Evolutionary conservation across 495 filamentous ascomycete genomes (phyloP).

Genomic region (Xylaria castorea): DNA sequence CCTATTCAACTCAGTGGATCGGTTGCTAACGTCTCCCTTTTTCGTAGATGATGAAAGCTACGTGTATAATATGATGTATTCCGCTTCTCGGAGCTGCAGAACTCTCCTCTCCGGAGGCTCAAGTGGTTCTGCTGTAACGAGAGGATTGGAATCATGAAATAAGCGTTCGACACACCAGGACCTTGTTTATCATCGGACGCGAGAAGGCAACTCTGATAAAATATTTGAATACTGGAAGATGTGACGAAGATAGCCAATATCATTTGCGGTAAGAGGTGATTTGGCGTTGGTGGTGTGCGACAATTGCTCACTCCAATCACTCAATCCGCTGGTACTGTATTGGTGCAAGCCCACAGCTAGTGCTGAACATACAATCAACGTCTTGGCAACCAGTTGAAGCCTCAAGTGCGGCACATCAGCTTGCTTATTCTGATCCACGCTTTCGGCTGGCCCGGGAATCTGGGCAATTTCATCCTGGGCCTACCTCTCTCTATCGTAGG

Average conservation of each 20-base stretch:
- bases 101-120: conserved; percentile 85
- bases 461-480: not conserved
- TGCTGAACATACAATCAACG: not conserved
- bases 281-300: not conserved
- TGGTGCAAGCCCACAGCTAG: not conserved
- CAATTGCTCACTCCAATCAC: not conserved
- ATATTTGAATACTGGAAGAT: conserved; percentile 46
- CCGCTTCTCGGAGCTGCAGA: conserved; percentile 67
- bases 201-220: conserved; percentile 94
- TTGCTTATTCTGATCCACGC: not conserved
- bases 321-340: not conserved
- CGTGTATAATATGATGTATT: conserved; percentile 88
- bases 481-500: not conserved
- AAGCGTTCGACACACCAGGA: conserved; percentile 96
- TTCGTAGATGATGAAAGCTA: conserved; percentile 97
- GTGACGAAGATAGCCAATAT: not conserved
- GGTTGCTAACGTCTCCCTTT: conserved; percentile 50
- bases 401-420: conserved; percentile 14
- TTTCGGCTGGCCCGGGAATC: not conserved
- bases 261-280: not conserved
- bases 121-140: conserved; percentile 80
- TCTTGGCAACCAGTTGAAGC: not conserved
- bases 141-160: conserved; percentile 81
- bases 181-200: conserved; percentile 98
- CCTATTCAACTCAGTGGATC: not conserved